These are phyloP conservation scores for Candida boidinii DNA, from an alignment of 805 yeast species.

Conservation along the genomic window DNA sequence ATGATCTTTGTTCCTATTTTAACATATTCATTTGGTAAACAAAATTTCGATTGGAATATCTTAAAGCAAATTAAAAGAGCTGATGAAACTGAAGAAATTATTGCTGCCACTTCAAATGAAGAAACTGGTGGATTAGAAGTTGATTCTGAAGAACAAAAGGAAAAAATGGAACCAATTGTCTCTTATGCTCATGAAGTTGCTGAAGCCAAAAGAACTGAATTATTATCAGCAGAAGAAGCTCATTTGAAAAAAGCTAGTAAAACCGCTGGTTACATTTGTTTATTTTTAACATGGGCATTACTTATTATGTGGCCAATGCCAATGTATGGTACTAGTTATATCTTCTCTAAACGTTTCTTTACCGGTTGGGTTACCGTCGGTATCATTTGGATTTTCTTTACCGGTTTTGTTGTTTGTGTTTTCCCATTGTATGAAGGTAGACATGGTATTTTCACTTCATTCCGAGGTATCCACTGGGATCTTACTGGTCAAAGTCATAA, in stretches of 20 bases:
- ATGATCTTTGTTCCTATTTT: slow-evolving; percentile 55
- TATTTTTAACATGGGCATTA: slow-evolving; percentile 51
- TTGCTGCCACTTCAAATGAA: slow-evolving; percentile 24
- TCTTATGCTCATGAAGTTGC: slow-evolving; percentile 23
- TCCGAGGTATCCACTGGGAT: slow-evolving; percentile 84
- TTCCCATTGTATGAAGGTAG: slow-evolving; percentile 75
- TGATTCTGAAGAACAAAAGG: slow-evolving; percentile 14
- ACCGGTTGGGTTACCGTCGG: slow-evolving; percentile 86
- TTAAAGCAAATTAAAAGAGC: slow-evolving; percentile 56
- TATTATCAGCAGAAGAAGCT: slow-evolving; percentile 40
- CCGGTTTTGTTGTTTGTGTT: slow-evolving; percentile 53
- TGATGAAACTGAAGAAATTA: slow-evolving; percentile 62
- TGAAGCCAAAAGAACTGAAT: slow-evolving; percentile 7
- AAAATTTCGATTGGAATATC: slow-evolving; percentile 64
- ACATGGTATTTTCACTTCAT: slow-evolving; percentile 50
- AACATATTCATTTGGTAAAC: slow-evolving; percentile 57
- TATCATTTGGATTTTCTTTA: slow-evolving; percentile 71
- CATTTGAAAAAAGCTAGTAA: slow-evolving; percentile 49
- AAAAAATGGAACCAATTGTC: slow-evolving; percentile 17
- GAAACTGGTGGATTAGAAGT: slow-evolving; percentile 18
- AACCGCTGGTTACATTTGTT: slow-evolving; percentile 52
- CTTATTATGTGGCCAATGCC: slow-evolving; percentile 90
- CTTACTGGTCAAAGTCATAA: slow-evolving; percentile 66
- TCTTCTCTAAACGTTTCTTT: slow-evolving; percentile 69
- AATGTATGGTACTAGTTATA: slow-evolving; percentile 74